Evolutionary conservation across 257 asterid species (phyloP).

Genomic region (Salvia hispanica): DNA sequence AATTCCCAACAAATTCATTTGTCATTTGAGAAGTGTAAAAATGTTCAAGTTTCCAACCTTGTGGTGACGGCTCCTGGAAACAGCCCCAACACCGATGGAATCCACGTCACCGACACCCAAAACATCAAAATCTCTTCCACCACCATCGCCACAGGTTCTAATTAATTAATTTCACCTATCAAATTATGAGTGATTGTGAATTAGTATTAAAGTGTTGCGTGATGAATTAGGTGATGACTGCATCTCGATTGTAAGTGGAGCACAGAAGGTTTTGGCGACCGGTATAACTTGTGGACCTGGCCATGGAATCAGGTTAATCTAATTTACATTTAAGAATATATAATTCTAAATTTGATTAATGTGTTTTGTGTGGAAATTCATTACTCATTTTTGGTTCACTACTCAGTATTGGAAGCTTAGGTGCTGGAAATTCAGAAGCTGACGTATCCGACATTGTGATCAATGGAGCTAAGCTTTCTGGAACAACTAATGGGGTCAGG

Average conservation of each 20-base stretch:
- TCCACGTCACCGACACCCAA: constrained; percentile 60
- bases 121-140: constrained; percentile 53
- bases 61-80: constrained; percentile 56
- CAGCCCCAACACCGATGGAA: constrained; percentile 93
- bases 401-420: constrained; percentile 77
- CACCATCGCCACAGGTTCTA: constrained; percentile 63
- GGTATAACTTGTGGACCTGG: constrained; percentile 85
- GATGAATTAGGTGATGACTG: constrained; percentile 77
- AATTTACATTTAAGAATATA: no score
- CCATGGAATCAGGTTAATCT: constrained; percentile 80
- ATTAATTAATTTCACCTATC: no score
- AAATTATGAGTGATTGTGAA: no score
- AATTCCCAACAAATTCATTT: constrained; percentile 78
- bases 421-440: constrained; percentile 57
- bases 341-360: no score
- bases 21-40: constrained; percentile 51
- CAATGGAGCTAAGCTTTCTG: constrained; percentile 59
- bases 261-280: constrained; percentile 47
- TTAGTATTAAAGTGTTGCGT: neutral
- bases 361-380: no score
- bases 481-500: constrained; percentile 77
- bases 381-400: neutral
- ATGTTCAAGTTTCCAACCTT: constrained; percentile 54
- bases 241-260: constrained; percentile 70
- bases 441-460: constrained; percentile 67